Percentiles rank a stretch among this genome's conserved stretches.
Evolutionary conservation across 208 protist genomes (phyloP).

Genomic region (Acanthamoeba healyi): DNA sequence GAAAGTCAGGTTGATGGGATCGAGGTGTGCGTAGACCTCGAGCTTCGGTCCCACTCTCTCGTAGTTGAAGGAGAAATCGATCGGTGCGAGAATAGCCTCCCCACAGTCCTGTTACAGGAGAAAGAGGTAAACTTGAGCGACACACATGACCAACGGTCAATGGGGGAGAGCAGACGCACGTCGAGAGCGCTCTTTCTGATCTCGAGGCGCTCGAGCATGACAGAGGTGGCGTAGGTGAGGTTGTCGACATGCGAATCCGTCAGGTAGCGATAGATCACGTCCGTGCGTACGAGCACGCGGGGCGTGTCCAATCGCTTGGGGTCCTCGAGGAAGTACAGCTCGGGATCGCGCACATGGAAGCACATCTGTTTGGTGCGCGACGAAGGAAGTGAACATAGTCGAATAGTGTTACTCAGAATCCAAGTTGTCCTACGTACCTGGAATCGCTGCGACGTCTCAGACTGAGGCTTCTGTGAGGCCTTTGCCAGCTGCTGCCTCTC

Average conservation of each 20-base stretch:
- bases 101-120: slow-evolving; percentile 3
- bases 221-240: slow-evolving; percentile 3
- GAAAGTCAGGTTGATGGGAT: slow-evolving; percentile 70
- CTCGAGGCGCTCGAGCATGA: slow-evolving; percentile 49
- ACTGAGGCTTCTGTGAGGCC: not conserved
- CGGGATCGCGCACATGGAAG: slow-evolving; percentile 25
- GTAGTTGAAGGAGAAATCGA: slow-evolving; percentile 66
- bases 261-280: slow-evolving; percentile 59
- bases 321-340: slow-evolving; percentile 68
- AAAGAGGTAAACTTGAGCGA: not conserved
- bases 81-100: slow-evolving; percentile 38
- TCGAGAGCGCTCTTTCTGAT: slow-evolving; percentile 50
- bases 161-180: not conserved
- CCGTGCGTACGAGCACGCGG: slow-evolving; percentile 57
- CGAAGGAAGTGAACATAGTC: not conserved
- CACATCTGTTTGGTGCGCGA: not conserved
- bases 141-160: not conserved
- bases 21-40: slow-evolving; percentile 55
- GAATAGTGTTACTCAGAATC: not conserved
- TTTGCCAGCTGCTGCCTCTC: slow-evolving; percentile 3
- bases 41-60: slow-evolving; percentile 52
- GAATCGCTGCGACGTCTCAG: slow-evolving; percentile 36
- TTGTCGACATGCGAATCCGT: slow-evolving; percentile 65
- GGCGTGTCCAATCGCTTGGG: slow-evolving; percentile 34
- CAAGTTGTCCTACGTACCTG: not conserved